A percentile compares a stretch with the other conserved stretches of the same genome.
phyloP scores from a whole-genome alignment of 768 basidiomycete species.

The Scleroderma bovista region DNA sequence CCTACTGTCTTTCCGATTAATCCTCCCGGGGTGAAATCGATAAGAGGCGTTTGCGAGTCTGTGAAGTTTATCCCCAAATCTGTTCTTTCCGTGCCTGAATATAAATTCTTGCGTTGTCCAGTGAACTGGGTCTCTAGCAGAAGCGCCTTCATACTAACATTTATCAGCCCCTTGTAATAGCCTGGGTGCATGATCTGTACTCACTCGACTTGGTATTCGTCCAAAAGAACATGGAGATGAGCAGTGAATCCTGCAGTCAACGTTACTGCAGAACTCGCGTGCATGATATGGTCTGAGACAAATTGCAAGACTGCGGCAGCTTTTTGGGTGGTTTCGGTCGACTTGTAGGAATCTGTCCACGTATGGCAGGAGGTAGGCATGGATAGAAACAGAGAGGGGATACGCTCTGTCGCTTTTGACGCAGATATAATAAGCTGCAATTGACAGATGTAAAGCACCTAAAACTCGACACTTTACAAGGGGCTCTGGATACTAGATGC shows the following conservation, averaged over 20 bases:
- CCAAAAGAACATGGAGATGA: slow-evolving; percentile 17
- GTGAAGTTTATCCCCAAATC: slow-evolving; percentile 17
- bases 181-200: background rate
- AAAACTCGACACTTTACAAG: background rate
- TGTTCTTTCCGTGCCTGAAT: slow-evolving; percentile 1
- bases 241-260: slow-evolving; percentile 15
- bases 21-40: slow-evolving; percentile 20
- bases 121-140: background rate
- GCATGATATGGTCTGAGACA: slow-evolving; percentile 23
- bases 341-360: background rate
- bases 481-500: background rate
- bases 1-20: slow-evolving; percentile 28
- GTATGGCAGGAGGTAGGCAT: slow-evolving; percentile 5
- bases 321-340: slow-evolving; percentile 11
- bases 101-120: background rate
- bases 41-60: slow-evolving; percentile 10
- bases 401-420: background rate
- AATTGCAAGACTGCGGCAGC: slow-evolving; percentile 20
- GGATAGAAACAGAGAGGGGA: slow-evolving; percentile 9
- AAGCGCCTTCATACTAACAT: slow-evolving; percentile 9
- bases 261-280: slow-evolving; percentile 22
- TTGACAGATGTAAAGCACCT: background rate
- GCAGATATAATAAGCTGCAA: background rate
- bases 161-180: background rate
- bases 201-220: slow-evolving; percentile 16